Percentiles rank a stretch among this genome's conserved stretches.
These are phyloP conservation scores for Fusarium sp. DNA, from an alignment of 2,329 filamentous ascomycete genomes.

Conservation along the genomic window DNA sequence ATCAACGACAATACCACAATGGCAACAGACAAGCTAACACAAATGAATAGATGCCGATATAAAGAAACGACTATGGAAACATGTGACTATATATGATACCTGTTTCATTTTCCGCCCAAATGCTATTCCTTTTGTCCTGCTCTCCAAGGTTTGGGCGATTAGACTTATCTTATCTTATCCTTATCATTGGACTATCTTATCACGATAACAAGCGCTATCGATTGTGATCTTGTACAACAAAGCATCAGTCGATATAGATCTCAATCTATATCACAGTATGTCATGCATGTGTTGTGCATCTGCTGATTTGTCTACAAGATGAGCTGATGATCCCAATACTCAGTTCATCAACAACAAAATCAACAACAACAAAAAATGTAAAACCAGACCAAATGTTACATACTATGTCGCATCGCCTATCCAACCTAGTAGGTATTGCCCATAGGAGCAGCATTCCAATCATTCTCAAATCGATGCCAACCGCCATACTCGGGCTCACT, in stretches of 20 bases:
- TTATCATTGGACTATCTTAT: too few species aligned
- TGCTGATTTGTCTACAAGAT: neutral
- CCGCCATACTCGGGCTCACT: slow-evolving; percentile 64
- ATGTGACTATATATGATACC: too few species aligned
- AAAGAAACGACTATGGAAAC: too few species aligned
- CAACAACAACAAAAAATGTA: neutral
- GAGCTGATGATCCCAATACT: neutral
- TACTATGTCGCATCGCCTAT: neutral
- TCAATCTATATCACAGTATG: slow-evolving; percentile 3
- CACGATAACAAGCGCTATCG: too few species aligned
- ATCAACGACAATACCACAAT: too few species aligned
- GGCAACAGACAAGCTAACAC: too few species aligned
- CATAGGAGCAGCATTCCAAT: slow-evolving; percentile 54
- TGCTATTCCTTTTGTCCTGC: too few species aligned
- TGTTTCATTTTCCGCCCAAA: too few species aligned
- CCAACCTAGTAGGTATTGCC: slow-evolving; percentile 50
- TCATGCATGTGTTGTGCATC: neutral
- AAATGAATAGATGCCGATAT: too few species aligned
- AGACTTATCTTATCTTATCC: too few species aligned
- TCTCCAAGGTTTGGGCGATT: too few species aligned
- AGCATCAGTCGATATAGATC: slow-evolving; percentile 1
- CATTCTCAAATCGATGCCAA: slow-evolving; percentile 64
- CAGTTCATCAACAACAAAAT: neutral
- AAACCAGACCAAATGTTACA: neutral
- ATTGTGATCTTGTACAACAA: neutral